Evolutionary conservation across 2,329 filamentous ascomycete species (phyloP), one percentile per base, ranked within the genome.

Genomic region (Teratosphaeria nubilosa): DNA sequence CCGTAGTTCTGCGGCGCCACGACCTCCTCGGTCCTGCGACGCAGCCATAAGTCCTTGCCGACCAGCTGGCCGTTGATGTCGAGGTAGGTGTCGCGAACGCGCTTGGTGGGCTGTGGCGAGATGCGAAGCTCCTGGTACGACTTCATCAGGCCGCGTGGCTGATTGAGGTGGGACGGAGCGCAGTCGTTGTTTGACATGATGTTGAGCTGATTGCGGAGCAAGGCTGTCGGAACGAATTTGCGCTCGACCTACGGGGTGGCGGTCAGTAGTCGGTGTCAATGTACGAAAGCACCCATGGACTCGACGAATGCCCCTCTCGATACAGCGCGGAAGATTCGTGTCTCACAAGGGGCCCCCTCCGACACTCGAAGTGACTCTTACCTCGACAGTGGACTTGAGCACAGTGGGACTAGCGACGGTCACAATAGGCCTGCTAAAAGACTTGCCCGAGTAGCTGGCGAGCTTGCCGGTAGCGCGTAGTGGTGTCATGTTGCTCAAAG

Each of bases 61-160:
- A 54, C 30, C 9, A 66, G 59, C 7, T 45, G 22, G 5, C 52
- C 54, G 13, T 58, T 52, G 53, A 48, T 37, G 34, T 66, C 64
- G 54, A 59, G 60, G 52, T 66, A 66, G 25, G 56, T 59, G 53
- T 66, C 64, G 13, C 45, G 52, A 45, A 63, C 57, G 53, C 58
- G 55, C n/a, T 54, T 55, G 53, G 53, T 56, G 16, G 53, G 45
- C 24, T 54, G 30, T 6, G 48, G 54, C 25, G 20, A 20, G 51
- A 51, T 48, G 48, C 52, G 51, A 34, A 57, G 54, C 6, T 32
- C 50, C 25, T 30, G n/a, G 41, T 48, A 20, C 41, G n/a, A 20
- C 41, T 22, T 20, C 16, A 48, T 6, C 16, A 22, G 16, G n/a
- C 41, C n/a, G 41, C n/a, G 41, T n/a, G n/a, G 41, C 16, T 48